These are phyloP conservation scores for Cercospora zeae-maydis DNA, from an alignment of 2,329 filamentous ascomycete species.

Conservation along the genomic window DNA sequence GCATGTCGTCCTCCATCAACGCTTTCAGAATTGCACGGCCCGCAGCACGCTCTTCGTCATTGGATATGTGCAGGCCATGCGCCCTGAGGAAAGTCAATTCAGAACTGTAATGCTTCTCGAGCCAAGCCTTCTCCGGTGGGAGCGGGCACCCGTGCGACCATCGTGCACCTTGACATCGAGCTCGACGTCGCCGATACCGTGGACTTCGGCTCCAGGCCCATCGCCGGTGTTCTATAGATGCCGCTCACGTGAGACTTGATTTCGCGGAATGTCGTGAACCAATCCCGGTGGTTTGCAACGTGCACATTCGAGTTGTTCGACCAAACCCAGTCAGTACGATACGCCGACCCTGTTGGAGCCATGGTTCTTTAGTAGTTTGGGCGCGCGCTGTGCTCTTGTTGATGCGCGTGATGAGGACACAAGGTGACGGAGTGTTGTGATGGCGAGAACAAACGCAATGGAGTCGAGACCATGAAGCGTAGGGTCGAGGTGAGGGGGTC, in stretches of 20 bases:
- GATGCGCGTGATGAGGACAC: too few relatives aligned
- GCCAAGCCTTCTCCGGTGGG: slow-evolving; percentile 35
- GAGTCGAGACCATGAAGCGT: too few relatives aligned
- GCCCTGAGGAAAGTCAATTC: slow-evolving; percentile 38
- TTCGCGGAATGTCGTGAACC: slow-evolving; percentile 18
- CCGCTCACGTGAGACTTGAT: background rate
- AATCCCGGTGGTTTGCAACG: slow-evolving; percentile 23
- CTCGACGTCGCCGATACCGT: slow-evolving; percentile 12
- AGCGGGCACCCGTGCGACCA: background rate
- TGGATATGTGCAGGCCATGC: slow-evolving; percentile 36
- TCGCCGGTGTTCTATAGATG: background rate
- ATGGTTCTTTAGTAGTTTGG: slow-evolving; percentile 1
- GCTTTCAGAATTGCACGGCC: too few relatives aligned
- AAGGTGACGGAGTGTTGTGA: too few relatives aligned
- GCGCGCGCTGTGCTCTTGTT: background rate
- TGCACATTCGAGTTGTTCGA: slow-evolving; percentile 23
- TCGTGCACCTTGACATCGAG: slow-evolving; percentile 7
- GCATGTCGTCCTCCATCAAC: too few relatives aligned
- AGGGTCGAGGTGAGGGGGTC: too few relatives aligned
- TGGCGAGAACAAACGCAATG: too few relatives aligned
- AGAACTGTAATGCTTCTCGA: slow-evolving; percentile 35
- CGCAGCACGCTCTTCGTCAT: slow-evolving; percentile 40
- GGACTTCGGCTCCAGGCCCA: background rate
- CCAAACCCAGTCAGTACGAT: slow-evolving; percentile 24
- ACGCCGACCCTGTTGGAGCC: slow-evolving; percentile 20